Evolutionary conservation across 805 yeast genomes (phyloP).

Genomic region (Priceomyces melissophilus): DNA sequence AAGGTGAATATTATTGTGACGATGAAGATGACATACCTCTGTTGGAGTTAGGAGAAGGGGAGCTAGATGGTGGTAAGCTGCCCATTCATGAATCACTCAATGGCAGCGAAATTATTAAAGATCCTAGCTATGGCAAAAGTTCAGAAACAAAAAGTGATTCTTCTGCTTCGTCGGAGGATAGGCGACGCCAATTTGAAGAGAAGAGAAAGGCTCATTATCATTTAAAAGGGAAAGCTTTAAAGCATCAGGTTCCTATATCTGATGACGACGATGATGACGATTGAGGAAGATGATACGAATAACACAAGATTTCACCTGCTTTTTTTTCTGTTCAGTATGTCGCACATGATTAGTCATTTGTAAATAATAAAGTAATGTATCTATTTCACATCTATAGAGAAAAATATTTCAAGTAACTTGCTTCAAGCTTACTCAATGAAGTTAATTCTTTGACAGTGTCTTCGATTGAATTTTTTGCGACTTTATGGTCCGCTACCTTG

Average conservation of each 20-base stretch:
- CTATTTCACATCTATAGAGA: slow-evolving; percentile 4
- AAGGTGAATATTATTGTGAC: slow-evolving; percentile 71
- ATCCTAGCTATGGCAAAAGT: slow-evolving; percentile 24
- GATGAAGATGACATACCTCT: slow-evolving; percentile 62
- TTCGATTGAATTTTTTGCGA: slow-evolving; percentile 56
- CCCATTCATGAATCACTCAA: slow-evolving; percentile 24
- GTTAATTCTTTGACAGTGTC: slow-evolving; percentile 54
- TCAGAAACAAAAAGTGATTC: slow-evolving; percentile 36
- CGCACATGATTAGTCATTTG: background rate
- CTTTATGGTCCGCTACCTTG: slow-evolving; percentile 52
- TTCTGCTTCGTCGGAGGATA: slow-evolving; percentile 51
- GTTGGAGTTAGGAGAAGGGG: slow-evolving; percentile 59
- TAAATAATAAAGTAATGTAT: background rate
- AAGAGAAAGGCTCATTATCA: slow-evolving; percentile 80
- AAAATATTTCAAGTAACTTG: slow-evolving; percentile 53
- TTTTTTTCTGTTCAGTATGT: background rate
- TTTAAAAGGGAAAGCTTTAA: slow-evolving; percentile 47
- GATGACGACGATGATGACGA: slow-evolving; percentile 21
- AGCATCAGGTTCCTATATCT: slow-evolving; percentile 22
- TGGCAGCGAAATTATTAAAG: slow-evolving; percentile 40
- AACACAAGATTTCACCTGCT: background rate
- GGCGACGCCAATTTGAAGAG: slow-evolving; percentile 68
- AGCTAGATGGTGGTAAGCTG: slow-evolving; percentile 22
- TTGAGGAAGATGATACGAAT: slow-evolving; percentile 5
- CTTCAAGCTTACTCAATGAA: slow-evolving; percentile 53